Evolutionary conservation across 768 basidiomycete species (phyloP).

Genomic region (Rhizopogon vinicolor): DNA sequence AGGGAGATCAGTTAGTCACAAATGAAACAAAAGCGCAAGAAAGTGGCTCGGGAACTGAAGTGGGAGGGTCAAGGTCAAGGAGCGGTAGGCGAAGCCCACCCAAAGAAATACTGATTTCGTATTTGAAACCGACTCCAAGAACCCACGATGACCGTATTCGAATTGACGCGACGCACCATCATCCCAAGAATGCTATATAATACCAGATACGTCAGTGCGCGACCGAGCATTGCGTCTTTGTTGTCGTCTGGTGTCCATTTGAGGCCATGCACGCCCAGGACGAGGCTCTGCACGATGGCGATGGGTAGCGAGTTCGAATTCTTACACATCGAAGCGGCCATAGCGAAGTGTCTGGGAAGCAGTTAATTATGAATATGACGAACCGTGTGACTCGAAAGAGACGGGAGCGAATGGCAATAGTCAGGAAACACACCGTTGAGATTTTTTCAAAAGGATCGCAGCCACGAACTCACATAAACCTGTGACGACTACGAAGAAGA

Average conservation of each 20-base stretch:
- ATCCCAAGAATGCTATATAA: constrained; percentile 94
- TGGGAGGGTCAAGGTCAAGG: not conserved
- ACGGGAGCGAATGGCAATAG: not conserved
- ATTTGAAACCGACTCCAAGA: not conserved
- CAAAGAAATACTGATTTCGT: not conserved
- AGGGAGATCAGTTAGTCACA: not conserved
- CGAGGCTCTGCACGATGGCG: constrained; percentile 89
- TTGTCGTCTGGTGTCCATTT: constrained; percentile 82
- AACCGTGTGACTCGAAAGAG: not conserved
- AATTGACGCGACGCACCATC: constrained; percentile 55
- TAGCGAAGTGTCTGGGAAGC: constrained; percentile 59
- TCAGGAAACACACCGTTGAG: constrained; percentile 59
- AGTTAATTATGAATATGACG: not conserved
- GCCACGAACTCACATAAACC: constrained; percentile 66
- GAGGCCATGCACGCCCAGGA: constrained; percentile 74
- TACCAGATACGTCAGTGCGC: constrained; percentile 86
- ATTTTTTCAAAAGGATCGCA: constrained; percentile 51
- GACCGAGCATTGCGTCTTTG: constrained; percentile 84
- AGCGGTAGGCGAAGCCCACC: not conserved
- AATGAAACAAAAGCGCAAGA: not conserved
- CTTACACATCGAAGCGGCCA: constrained; percentile 86
- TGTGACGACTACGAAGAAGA: constrained; percentile 81
- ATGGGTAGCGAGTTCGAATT: constrained; percentile 95
- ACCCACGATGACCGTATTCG: not conserved
- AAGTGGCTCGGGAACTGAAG: not conserved